A percentile compares a stretch with the other conserved stretches of the same genome.
phyloP scores from a whole-genome alignment of 2,329 filamentous ascomycete species.

The Aspergillus aculeatus region DNA sequence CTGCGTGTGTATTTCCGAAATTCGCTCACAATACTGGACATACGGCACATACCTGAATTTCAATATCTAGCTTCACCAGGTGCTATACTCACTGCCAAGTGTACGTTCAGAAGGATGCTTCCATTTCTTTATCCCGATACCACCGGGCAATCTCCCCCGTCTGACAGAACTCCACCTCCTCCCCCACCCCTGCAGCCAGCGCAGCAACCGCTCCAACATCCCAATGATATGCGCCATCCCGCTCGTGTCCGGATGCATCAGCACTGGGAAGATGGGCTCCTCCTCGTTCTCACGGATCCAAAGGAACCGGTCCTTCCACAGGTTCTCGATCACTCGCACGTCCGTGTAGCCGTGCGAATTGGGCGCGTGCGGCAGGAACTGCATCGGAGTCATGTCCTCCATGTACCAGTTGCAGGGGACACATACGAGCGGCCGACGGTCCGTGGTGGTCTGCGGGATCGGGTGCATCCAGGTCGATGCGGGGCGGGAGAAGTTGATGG shows the following conservation, averaged over 20 bases:
- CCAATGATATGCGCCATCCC: slow-evolving; percentile 62
- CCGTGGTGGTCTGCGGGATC: slow-evolving; percentile 24
- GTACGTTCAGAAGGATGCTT: no score
- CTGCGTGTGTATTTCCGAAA: no score
- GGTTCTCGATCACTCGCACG: slow-evolving; percentile 56
- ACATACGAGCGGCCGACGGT: slow-evolving; percentile 38
- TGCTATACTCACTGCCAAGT: no score
- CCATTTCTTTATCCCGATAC: slow-evolving; percentile 24
- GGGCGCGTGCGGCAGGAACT: slow-evolving; percentile 43
- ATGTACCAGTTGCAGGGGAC: slow-evolving; percentile 49
- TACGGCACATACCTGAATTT: no score
- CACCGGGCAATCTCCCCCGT: slow-evolving; percentile 31
- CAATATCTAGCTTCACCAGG: no score
- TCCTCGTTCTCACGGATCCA: slow-evolving; percentile 51
- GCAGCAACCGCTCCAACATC: slow-evolving; percentile 54
- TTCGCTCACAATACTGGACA: no score
- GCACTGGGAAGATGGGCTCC: slow-evolving; percentile 50
- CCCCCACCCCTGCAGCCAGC: slow-evolving; percentile 49
- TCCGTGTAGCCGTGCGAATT: slow-evolving; percentile 61
- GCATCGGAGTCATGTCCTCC: slow-evolving; percentile 49
- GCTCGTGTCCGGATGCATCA: slow-evolving; percentile 59
- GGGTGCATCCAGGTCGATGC: slow-evolving; percentile 49
- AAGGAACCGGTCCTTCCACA: slow-evolving; percentile 61
- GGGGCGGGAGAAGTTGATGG: slow-evolving; percentile 44
- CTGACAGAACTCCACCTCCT: slow-evolving; percentile 32